A percentile compares a stretch with the other conserved stretches of the same genome.
These are phyloP conservation scores for Colletotrichum brevisporum DNA, from an alignment of 2,329 filamentous ascomycete genomes.

Conservation along the genomic window DNA sequence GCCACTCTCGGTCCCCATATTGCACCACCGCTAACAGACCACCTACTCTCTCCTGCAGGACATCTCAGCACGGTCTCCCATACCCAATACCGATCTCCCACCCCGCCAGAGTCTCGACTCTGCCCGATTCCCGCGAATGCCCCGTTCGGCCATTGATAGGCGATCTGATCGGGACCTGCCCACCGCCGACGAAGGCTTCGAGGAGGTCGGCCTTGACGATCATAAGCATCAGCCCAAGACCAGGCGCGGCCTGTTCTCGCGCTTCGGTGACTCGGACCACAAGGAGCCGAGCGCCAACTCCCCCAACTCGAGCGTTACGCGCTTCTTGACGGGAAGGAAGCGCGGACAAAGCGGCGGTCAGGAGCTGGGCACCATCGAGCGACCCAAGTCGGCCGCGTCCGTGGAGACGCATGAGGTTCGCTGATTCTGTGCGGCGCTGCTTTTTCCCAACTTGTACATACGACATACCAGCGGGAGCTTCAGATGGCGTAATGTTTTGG, in stretches of 20 bases:
- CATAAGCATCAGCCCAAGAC: constrained; percentile 60
- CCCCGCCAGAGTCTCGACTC: constrained; percentile 87
- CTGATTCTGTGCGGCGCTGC: constrained; percentile 15
- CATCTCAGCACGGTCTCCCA: constrained; percentile 88
- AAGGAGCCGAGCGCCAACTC: constrained; percentile 50
- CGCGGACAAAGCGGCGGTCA: constrained; percentile 78
- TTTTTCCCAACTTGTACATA: constrained; percentile 19
- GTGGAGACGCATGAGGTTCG: constrained; percentile 44
- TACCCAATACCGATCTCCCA: constrained; percentile 71
- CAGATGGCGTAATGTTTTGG: constrained; percentile 29
- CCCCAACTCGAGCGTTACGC: constrained; percentile 57
- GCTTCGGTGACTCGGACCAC: constrained; percentile 76
- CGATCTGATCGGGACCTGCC: constrained; percentile 71
- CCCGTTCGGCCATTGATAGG: constrained; percentile 72
- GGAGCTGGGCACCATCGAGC: constrained; percentile 77
- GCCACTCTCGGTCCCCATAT: constrained; percentile 1
- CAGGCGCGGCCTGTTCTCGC: constrained; percentile 82
- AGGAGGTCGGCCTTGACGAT: constrained; percentile 92
- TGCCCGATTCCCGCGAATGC: constrained; percentile 72
- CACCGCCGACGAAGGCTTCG: constrained; percentile 84
- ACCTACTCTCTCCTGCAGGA: constrained; percentile 69
- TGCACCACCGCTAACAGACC: not conserved
- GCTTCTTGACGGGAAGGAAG: constrained; percentile 81
- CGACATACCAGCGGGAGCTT: constrained; percentile 1
- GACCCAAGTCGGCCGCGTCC: constrained; percentile 48